Conservation (phyloP, 345 rosid genomes). For the Pistacia vera region DNA sequence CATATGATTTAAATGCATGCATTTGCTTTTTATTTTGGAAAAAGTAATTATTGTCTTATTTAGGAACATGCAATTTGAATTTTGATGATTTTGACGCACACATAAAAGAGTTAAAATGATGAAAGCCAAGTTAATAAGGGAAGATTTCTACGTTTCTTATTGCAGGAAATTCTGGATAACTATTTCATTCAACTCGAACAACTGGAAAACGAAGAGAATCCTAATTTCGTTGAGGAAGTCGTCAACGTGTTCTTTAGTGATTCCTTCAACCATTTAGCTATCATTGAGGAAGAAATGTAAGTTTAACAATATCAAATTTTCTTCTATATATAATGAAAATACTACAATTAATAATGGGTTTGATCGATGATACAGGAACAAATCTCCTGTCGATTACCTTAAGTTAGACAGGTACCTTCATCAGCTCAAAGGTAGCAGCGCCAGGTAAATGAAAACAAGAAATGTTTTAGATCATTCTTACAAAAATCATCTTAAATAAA, state of each 20-base stretch:
- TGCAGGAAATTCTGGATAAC: constrained; percentile 35
- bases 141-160: neutral
- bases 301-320: neutral
- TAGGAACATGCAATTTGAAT: too few relatives aligned
- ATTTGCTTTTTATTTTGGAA: too few relatives aligned
- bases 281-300: constrained; percentile 29
- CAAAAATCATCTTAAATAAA: too few relatives aligned
- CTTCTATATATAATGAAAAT: too few relatives aligned
- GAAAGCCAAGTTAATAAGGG: too few relatives aligned
- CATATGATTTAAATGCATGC: too few relatives aligned
- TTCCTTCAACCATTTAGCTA: constrained; percentile 15
- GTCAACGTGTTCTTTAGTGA: constrained; percentile 24
- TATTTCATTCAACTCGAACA: constrained; percentile 35
- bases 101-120: too few relatives aligned
- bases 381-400: constrained; percentile 14
- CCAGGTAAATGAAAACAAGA: constrained; percentile 19
- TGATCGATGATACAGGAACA: constrained; percentile 18
- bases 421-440: constrained; percentile 27
- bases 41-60: too few relatives aligned
- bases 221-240: constrained; percentile 36
- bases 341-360: neutral
- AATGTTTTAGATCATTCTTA: too few relatives aligned
- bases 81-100: too few relatives aligned
- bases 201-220: constrained; percentile 19
- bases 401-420: constrained; percentile 21